These are phyloP conservation scores for Penicillium egyptiacum DNA, from an alignment of 495 filamentous ascomycete species.

Conservation along the genomic window DNA sequence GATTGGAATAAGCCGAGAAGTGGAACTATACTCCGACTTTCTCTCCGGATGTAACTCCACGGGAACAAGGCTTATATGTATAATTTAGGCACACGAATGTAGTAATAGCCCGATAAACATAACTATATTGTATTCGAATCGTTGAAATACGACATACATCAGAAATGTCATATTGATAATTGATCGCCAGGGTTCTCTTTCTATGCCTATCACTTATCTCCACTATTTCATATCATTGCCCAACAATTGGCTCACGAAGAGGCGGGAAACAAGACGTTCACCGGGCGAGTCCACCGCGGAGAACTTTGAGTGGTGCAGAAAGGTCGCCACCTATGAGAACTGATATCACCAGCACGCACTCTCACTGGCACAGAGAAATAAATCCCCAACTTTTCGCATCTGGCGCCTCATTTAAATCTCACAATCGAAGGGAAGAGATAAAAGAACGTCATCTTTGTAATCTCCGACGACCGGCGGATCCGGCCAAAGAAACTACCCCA, in stretches of 20 bases:
- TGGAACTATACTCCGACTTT: not conserved
- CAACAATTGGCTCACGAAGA: constrained; percentile 21
- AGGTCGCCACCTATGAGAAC: constrained; percentile 17
- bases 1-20: not conserved
- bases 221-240: constrained; percentile 30
- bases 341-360: constrained; percentile 17
- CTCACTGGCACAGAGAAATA: constrained; percentile 5
- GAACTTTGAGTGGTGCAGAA: constrained; percentile 17
- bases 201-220: constrained; percentile 19
- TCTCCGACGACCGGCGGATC: constrained; percentile 32
- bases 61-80: not conserved
- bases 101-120: not conserved
- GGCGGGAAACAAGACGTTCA: constrained; percentile 23
- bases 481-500: constrained; percentile 16
- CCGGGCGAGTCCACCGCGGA: constrained; percentile 22
- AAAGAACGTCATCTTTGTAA: constrained; percentile 20
- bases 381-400: not conserved
- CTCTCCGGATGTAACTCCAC: constrained; percentile 2
- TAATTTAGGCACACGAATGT: not conserved
- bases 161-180: not conserved
- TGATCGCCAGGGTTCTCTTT: not conserved
- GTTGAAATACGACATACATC: not conserved
- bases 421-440: not conserved
- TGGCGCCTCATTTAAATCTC: not conserved
- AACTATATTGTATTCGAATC: not conserved